These are phyloP conservation scores for Metarhizium guizhouense DNA, from an alignment of 2,329 filamentous ascomycete genomes.

Conservation along the genomic window DNA sequence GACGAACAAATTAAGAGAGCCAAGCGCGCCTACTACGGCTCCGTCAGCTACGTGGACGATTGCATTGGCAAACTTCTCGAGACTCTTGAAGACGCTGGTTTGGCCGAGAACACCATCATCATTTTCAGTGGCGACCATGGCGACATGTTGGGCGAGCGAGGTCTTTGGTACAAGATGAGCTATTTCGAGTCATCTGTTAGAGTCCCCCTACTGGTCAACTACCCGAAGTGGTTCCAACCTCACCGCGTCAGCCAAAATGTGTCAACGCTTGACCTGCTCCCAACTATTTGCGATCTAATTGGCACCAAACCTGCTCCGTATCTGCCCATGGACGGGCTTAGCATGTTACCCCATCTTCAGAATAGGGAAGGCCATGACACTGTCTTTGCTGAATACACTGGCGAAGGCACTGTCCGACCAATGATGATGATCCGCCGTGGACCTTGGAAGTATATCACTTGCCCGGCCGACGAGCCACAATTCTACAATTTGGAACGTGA, in stretches of 20 bases:
- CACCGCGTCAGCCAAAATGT: conserved; percentile 76
- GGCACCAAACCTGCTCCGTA: conserved; percentile 59
- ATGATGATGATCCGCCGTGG: conserved; percentile 91
- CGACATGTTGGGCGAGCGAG: conserved; percentile 90
- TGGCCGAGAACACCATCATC: conserved; percentile 80
- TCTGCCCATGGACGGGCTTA: conserved; percentile 80
- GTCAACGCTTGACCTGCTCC: conserved; percentile 82
- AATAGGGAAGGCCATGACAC: conserved; percentile 63
- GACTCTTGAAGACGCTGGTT: conserved; percentile 67
- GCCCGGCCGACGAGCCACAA: conserved; percentile 74
- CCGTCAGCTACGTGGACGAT: conserved; percentile 89
- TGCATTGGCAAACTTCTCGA: conserved; percentile 76
- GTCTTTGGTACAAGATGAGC: conserved; percentile 96
- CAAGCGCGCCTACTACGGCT: conserved; percentile 82
- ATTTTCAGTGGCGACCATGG: conserved; percentile 92
- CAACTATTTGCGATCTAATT: conserved; percentile 77
- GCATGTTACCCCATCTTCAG: conserved; percentile 69
- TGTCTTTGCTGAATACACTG: conserved; percentile 92
- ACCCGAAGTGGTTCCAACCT: conserved; percentile 65
- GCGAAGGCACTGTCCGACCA: conserved; percentile 80
- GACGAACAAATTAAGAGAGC: conserved; percentile 81
- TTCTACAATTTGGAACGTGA: conserved; percentile 73
- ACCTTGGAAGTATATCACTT: conserved; percentile 84
- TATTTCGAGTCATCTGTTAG: conserved; percentile 90
- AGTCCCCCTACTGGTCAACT: conserved; percentile 78